Evolutionary conservation across 176 grass and related monocot species (phyloP).

Genomic region (Canna indica): DNA sequence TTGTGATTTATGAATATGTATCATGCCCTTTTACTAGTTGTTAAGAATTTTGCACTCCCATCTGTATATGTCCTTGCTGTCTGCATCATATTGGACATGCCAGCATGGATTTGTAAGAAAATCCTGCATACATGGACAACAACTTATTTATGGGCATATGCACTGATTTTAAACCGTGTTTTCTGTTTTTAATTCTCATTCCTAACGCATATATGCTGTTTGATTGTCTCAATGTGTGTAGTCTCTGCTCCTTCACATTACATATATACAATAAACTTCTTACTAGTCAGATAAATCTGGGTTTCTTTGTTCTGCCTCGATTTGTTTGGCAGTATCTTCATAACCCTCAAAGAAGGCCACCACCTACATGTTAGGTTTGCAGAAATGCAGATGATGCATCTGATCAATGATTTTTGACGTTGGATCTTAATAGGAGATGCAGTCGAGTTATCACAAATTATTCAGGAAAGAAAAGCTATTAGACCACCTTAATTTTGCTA

Average conservation of each 20-base stretch:
- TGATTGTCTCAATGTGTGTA: neutral
- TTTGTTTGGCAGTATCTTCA: neutral
- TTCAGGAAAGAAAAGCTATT: neutral
- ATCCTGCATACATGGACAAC: neutral
- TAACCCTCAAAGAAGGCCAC: neutral
- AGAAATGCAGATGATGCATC: neutral
- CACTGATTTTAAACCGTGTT: neutral
- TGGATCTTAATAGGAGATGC: slow-evolving; percentile 7
- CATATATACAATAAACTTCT: too few species aligned
- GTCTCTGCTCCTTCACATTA: too few species aligned
- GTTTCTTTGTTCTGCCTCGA: neutral
- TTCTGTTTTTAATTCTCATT: neutral
- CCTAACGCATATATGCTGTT: neutral
- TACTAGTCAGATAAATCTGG: too few species aligned
- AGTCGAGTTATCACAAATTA: neutral
- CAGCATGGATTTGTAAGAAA: neutral
- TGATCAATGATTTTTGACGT: neutral
- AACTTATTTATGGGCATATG: neutral
- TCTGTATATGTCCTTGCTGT: neutral
- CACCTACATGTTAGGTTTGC: neutral
- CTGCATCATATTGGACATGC: neutral
- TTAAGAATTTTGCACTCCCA: neutral
- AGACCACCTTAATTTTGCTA: neutral
- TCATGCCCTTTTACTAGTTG: neutral
- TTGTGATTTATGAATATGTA: neutral